phyloP scores from a whole-genome alignment of 495 filamentous ascomycete genomes.

The Aspergillus wentii region DNA sequence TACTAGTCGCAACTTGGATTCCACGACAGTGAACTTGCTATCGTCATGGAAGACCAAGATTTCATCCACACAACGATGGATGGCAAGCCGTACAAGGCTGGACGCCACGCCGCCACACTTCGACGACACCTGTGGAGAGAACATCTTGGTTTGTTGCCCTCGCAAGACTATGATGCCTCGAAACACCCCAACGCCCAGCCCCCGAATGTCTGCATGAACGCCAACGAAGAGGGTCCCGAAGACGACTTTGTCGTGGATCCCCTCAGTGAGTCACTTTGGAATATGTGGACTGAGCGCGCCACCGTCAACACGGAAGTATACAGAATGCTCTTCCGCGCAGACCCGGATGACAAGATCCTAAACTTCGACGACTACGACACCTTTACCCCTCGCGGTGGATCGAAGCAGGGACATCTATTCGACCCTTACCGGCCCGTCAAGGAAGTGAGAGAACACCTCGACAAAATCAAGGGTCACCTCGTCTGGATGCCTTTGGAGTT shows the following conservation, averaged over 20 bases:
- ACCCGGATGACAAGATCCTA: constrained; percentile 86
- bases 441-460: constrained; percentile 70
- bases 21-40: constrained; percentile 88
- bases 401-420: constrained; percentile 80
- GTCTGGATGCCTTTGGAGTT: constrained; percentile 96
- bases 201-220: constrained; percentile 69
- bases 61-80: constrained; percentile 73
- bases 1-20: constrained; percentile 71
- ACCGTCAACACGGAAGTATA: constrained; percentile 80
- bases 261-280: constrained; percentile 74
- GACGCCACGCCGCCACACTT: constrained; percentile 72
- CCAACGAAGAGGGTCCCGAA: constrained; percentile 55
- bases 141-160: constrained; percentile 77
- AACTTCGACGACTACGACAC: constrained; percentile 84
- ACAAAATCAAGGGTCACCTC: constrained; percentile 78
- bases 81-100: constrained; percentile 68
- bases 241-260: constrained; percentile 82
- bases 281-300: constrained; percentile 73
- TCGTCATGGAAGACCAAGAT: constrained; percentile 84
- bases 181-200: constrained; percentile 78
- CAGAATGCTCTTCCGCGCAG: constrained; percentile 82
- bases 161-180: constrained; percentile 66
- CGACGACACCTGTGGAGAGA: constrained; percentile 88
- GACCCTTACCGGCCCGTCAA: constrained; percentile 64
- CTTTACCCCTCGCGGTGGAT: constrained; percentile 61